Evolutionary conservation across 176 grass and related monocot species (phyloP).

Genomic region (Avena atlantica): DNA sequence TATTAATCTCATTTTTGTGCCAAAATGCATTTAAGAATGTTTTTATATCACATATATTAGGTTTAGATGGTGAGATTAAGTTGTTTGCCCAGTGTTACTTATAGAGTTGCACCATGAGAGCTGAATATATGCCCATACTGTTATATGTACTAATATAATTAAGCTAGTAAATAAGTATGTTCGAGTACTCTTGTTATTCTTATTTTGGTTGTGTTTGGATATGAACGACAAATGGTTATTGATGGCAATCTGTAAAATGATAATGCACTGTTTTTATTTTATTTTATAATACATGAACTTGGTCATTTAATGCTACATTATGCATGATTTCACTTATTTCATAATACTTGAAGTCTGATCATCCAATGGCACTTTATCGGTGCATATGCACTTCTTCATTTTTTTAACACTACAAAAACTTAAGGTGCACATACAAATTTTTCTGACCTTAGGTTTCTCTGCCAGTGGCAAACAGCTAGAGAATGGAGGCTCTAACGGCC

Average conservation of each 20-base stretch:
- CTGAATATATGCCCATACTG: not conserved
- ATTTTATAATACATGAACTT: not conserved
- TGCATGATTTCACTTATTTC: not conserved
- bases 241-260: not conserved
- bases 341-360: not conserved
- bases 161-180: not conserved
- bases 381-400: not conserved
- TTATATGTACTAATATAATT: not conserved
- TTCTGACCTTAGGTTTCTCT: constrained; percentile 39
- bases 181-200: not conserved
- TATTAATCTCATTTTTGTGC: not conserved
- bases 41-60: not conserved
- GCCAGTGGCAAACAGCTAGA: constrained; percentile 45
- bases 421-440: not conserved
- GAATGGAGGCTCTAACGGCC: constrained; percentile 42
- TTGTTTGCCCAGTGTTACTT: not conserved
- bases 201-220: not conserved
- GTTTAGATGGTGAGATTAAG: not conserved
- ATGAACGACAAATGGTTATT: not conserved
- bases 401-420: not conserved
- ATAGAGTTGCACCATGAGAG: not conserved
- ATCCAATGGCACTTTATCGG: not conserved
- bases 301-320: not conserved
- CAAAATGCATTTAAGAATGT: not conserved
- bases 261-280: not conserved